A percentile compares a stretch with the other conserved stretches of the same genome.
Evolutionary conservation across 2,329 filamentous ascomycete species (phyloP).

Genomic region (Cladophialophora immunda): DNA sequence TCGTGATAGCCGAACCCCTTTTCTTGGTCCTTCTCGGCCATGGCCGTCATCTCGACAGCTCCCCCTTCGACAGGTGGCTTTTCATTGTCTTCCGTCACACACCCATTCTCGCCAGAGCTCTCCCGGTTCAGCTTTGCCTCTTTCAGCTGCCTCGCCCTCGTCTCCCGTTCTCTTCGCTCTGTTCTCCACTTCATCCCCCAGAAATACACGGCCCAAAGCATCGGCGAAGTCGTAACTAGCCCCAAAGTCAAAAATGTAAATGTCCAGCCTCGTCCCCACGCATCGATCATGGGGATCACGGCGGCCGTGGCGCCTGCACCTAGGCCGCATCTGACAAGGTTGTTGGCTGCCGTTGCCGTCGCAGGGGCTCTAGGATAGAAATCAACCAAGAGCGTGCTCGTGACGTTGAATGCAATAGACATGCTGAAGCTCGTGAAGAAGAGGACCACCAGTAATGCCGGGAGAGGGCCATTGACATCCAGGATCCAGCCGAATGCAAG

Average conservation of each 20-base stretch:
- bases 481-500: conserved; percentile 52
- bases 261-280: conserved; percentile 57
- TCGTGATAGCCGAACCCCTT: neutral
- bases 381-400: conserved; percentile 60
- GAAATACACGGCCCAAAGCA: conserved; percentile 43
- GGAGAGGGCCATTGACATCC: conserved; percentile 45
- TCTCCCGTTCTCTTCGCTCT: conserved; percentile 34
- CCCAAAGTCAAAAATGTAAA: conserved; percentile 51
- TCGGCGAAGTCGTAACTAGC: conserved; percentile 47
- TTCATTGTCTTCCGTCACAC: neutral
- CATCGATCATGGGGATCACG: conserved; percentile 60
- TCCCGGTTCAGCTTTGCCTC: conserved; percentile 31
- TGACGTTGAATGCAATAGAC: conserved; percentile 53
- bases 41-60: conserved; percentile 22
- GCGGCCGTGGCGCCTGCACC: conserved; percentile 62
- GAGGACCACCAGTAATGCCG: conserved; percentile 46
- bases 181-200: conserved; percentile 45
- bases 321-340: conserved; percentile 62
- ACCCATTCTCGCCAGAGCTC: conserved; percentile 22
- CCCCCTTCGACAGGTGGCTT: conserved; percentile 27
- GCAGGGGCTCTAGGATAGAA: conserved; percentile 61
- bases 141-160: conserved; percentile 25
- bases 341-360: conserved; percentile 62
- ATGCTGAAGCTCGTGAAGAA: conserved; percentile 51
- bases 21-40: conserved; percentile 13